These are phyloP conservation scores for Nannochloropsis gaditana DNA, from an alignment of 108 stramenopile genomes.

Conservation along the genomic window DNA sequence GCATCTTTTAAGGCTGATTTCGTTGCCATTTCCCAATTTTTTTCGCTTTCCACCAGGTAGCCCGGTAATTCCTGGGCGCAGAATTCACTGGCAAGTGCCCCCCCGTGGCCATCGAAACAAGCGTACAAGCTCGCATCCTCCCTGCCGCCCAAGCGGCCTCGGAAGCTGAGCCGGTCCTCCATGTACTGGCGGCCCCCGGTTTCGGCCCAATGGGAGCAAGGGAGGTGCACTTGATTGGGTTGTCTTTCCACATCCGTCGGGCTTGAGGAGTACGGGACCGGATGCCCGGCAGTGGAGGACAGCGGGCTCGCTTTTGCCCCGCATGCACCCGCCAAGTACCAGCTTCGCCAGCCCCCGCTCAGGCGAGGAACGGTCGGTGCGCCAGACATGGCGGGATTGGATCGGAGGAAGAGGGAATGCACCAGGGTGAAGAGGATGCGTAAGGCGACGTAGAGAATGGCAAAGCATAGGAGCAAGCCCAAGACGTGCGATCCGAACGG, in stretches of 20 bases:
- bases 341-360: too few relatives aligned
- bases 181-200: slow-evolving; percentile 9
- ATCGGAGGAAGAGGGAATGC: neutral
- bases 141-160: neutral
- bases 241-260: too few relatives aligned
- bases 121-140: slow-evolving; percentile 18
- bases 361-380: too few relatives aligned
- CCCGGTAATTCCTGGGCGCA: neutral
- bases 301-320: too few relatives aligned
- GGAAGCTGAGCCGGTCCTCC: neutral
- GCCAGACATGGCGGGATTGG: neutral
- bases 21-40: neutral
- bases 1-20: neutral
- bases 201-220: neutral
- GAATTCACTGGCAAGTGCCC: slow-evolving; percentile 18
- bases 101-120: slow-evolving; percentile 40
- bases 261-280: too few relatives aligned
- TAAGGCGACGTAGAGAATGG: neutral
- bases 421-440: neutral
- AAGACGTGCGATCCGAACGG: neutral
- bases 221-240: neutral
- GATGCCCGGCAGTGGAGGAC: too few relatives aligned
- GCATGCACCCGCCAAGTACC: too few relatives aligned
- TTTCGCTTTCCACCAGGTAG: neutral
- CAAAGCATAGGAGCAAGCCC: neutral